phyloP scores from a whole-genome alignment of 768 basidiomycete genomes.

The Agrocybe pediades region DNA sequence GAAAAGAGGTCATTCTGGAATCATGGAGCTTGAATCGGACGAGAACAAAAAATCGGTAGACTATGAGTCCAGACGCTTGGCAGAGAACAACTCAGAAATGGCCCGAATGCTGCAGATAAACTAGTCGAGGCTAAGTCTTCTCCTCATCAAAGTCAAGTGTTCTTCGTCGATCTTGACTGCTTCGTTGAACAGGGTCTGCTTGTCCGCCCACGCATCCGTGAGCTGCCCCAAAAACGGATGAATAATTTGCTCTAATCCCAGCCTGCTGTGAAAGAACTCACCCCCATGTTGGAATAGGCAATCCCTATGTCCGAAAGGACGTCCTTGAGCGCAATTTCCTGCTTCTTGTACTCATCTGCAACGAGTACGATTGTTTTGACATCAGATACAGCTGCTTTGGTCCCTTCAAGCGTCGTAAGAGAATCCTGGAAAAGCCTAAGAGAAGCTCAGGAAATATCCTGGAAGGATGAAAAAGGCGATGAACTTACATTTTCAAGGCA shows the following conservation, averaged over 20 bases:
- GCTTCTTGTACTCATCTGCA: constrained; percentile 2
- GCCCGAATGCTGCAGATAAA: not conserved
- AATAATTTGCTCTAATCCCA: not conserved
- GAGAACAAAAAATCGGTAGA: no score
- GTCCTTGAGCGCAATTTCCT: not conserved
- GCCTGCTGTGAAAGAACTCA: not conserved
- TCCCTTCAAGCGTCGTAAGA: constrained; percentile 2
- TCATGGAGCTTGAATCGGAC: no score
- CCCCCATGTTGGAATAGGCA: not conserved
- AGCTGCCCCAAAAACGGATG: not conserved
- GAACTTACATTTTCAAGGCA: constrained; percentile 5
- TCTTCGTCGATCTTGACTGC: constrained; percentile 8
- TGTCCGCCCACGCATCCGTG: constrained; percentile 1
- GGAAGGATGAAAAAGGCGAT: not conserved
- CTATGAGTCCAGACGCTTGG: no score
- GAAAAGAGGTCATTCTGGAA: no score
- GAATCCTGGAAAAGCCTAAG: constrained; percentile 6
- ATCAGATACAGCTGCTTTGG: constrained; percentile 7
- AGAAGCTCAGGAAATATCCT: not conserved
- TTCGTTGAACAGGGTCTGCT: constrained; percentile 1
- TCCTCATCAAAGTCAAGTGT: constrained; percentile 10
- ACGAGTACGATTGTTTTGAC: constrained; percentile 2
- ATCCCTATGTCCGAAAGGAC: constrained; percentile 1
- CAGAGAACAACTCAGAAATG: not conserved
- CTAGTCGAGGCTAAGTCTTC: not conserved